Evolutionary conservation across 495 filamentous ascomycete genomes (phyloP), one percentile per base, ranked within the genome.

Genomic region (Lepraria neglecta): DNA sequence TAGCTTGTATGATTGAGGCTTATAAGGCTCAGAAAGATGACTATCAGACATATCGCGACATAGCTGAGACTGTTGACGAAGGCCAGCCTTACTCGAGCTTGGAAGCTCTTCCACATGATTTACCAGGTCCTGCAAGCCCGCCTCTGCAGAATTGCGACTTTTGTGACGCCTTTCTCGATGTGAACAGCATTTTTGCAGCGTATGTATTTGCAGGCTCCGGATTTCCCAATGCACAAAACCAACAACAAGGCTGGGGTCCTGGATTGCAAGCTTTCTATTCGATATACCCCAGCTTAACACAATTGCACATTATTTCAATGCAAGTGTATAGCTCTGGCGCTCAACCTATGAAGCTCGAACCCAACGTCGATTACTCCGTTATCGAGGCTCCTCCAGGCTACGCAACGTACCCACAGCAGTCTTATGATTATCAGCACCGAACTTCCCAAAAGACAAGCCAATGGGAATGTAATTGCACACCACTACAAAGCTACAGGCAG

Each of bases 271-370:
- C 28, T 21, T 9, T 27, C 31, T n/a, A 2, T 15, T 33, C 33
- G 4, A 3, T 21, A 15, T 24, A 15, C 30, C 6, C 27, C 19
- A 19, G 7, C 6, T 17, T n/a, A 24, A 35, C 51, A 2, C 51
- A n/a, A n/a, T n/a, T 28, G n/a, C 30, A 53, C 17, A 31, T 53
- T 9, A 5, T 53, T 38, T 53, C 28, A 53, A 53, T 53, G 51
- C 51, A 53, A 53, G 31, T 28, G 11, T 53, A 53, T 11, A 28
- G 30, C 51, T 33, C 12, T 30, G 30, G 31, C 17, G 2, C 31
- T 11, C n/a, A 31, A 15, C 30, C 19, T 28, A 11, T 21, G 19
- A 14, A 53, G n/a, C 9, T 33, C 30, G 51, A 38, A 27, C 7
- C 17, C 19, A 6, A 53, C 6, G 33, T 12, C 5, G 5, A 53